Percentiles rank a stretch among this genome's conserved stretches.
Conservation (phyloP, 192 early-diverging fungal species). For the Thamnidium elegans region DNA sequence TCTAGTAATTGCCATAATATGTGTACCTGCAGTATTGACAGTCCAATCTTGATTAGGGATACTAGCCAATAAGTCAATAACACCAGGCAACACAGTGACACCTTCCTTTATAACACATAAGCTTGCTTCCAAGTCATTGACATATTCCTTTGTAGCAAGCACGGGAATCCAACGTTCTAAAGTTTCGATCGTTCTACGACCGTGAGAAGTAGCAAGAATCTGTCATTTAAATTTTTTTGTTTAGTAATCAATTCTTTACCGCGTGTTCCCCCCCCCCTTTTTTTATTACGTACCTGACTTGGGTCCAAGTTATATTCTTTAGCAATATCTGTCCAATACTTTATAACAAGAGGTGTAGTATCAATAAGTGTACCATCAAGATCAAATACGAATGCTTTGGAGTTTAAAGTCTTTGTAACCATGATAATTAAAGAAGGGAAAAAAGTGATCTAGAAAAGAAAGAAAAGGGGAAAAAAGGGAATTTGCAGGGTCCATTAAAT, state of each 20-base stretch:
- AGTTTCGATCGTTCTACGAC: constrained; percentile 47
- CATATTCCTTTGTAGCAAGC: constrained; percentile 23
- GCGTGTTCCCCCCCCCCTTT: neutral
- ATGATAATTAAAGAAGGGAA: neutral
- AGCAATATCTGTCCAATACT: constrained; percentile 43
- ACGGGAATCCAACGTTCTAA: constrained; percentile 43
- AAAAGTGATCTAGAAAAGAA: no score
- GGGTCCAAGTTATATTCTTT: constrained; percentile 39
- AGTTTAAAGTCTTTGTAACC: neutral
- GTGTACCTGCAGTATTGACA: constrained; percentile 44
- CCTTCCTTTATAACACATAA: constrained; percentile 38
- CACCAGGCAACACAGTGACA: constrained; percentile 47
- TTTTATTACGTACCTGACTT: constrained; percentile 25
- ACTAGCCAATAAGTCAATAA: constrained; percentile 26
- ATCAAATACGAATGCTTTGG: constrained; percentile 37
- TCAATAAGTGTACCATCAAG: constrained; percentile 53
- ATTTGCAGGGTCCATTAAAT: neutral
- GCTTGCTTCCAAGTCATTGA: constrained; percentile 13
- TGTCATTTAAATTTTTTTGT: neutral
- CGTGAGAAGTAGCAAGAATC: constrained; percentile 48
- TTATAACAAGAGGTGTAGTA: constrained; percentile 47
- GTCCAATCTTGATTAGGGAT: constrained; percentile 34
- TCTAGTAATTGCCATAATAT: constrained; percentile 40
- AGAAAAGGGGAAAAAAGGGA: constrained; percentile 4
- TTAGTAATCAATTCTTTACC: neutral